phyloP scores from a whole-genome alignment of 805 yeast genomes.

The Wickerhamomyces queroliae region DNA sequence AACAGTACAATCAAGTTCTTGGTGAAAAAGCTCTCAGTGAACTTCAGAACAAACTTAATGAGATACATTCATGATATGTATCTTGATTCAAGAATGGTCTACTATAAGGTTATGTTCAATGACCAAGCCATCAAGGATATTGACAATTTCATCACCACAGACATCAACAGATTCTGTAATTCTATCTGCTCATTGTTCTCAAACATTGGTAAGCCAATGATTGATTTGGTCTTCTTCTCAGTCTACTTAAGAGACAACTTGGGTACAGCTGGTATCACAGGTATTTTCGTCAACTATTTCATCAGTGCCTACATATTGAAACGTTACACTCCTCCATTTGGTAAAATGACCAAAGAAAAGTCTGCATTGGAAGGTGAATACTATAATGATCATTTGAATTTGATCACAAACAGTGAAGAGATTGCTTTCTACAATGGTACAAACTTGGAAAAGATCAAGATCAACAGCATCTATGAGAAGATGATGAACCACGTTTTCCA shows the following conservation, averaged over 20 bases:
- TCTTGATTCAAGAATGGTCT: constrained; percentile 72
- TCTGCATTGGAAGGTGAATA: constrained; percentile 85
- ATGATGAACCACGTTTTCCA: constrained; percentile 49
- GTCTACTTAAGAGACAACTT: constrained; percentile 78
- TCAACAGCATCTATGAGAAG: constrained; percentile 49
- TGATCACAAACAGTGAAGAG: constrained; percentile 87
- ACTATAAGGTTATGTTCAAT: constrained; percentile 68
- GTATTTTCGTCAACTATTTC: constrained; percentile 76
- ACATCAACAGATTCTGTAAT: constrained; percentile 73
- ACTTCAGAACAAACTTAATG: constrained; percentile 77
- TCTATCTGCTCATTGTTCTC: constrained; percentile 81
- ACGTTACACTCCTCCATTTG: constrained; percentile 78
- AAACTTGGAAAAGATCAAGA: constrained; percentile 63
- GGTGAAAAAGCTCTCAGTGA: constrained; percentile 69
- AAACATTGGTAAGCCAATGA: constrained; percentile 85
- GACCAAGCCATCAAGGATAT: constrained; percentile 51
- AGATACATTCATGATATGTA: constrained; percentile 89
- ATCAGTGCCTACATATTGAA: constrained; percentile 73
- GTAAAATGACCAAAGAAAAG: constrained; percentile 63
- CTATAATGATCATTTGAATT: constrained; percentile 77
- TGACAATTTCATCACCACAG: constrained; percentile 79
- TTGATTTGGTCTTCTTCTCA: constrained; percentile 80
- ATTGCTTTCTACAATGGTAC: constrained; percentile 93
- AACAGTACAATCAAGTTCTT: constrained; percentile 84
- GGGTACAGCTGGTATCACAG: constrained; percentile 81